phyloP scores from a whole-genome alignment of 208 protist species.

The Wallacemonas sp. region DNA sequence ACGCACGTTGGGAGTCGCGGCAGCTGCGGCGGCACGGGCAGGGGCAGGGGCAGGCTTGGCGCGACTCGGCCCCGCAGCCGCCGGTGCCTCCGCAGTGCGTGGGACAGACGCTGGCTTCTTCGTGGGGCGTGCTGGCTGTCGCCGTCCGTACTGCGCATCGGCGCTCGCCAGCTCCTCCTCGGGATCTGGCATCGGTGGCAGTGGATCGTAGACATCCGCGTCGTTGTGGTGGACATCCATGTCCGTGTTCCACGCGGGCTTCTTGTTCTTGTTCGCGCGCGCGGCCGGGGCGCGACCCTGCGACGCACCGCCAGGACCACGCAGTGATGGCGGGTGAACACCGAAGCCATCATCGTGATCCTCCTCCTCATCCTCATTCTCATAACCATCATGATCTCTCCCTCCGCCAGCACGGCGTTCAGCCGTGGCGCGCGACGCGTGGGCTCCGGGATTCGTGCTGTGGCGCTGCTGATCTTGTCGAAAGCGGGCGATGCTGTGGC shows the following conservation, averaged over 20 bases:
- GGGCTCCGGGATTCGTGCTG: too few species aligned
- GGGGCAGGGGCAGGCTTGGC: too few species aligned
- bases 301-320: slow-evolving; percentile 5
- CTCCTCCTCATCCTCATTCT: too few species aligned
- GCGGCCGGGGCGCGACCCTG: background rate
- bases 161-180: background rate
- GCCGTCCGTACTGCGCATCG: background rate
- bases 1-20: background rate
- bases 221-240: slow-evolving; percentile 33
- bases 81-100: slow-evolving; percentile 14
- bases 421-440: too few species aligned
- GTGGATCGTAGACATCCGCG: slow-evolving; percentile 3
- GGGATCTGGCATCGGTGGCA: slow-evolving; percentile 4
- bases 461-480: slow-evolving; percentile 59
- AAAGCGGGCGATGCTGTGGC: slow-evolving; percentile 77
- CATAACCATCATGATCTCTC: too few species aligned
- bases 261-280: slow-evolving; percentile 4
- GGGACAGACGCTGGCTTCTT: too few species aligned
- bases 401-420: too few species aligned
- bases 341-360: slow-evolving; percentile 17
- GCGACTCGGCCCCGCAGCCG: too few species aligned
- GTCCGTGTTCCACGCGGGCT: slow-evolving; percentile 71
- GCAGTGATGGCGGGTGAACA: background rate
- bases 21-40: background rate
- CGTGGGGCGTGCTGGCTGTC: background rate